Conservation (phyloP, 1,284 basidiomycete species). For the Anthracocystis setariae region DNA sequence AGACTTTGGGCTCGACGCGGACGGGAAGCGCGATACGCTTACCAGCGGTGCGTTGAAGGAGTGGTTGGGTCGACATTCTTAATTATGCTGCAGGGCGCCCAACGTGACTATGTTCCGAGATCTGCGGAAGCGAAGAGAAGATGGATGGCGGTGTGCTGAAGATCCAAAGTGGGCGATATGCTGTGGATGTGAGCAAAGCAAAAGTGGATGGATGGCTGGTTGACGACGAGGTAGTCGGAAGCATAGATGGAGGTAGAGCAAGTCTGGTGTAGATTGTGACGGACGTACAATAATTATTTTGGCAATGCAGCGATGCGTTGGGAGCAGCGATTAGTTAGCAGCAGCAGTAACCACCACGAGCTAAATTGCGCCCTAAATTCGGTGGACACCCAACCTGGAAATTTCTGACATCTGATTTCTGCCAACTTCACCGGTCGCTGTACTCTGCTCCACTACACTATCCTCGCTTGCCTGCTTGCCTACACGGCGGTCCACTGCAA, state of each 20-base stretch:
- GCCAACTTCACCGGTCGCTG: too few species aligned
- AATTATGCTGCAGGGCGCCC: not conserved
- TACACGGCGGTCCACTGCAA: too few species aligned
- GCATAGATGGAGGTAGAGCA: not conserved
- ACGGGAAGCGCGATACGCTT: slow-evolving; percentile 68
- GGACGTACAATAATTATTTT: too few species aligned
- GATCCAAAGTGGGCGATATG: not conserved
- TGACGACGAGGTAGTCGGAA: not conserved
- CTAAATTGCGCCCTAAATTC: too few species aligned
- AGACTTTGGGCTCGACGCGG: slow-evolving; percentile 67
- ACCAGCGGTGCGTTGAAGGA: slow-evolving; percentile 89
- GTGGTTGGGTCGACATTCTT: slow-evolving; percentile 93
- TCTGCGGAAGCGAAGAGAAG: not conserved
- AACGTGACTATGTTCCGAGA: not conserved
- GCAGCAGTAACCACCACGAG: too few species aligned
- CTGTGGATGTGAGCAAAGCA: not conserved
- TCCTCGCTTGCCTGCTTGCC: too few species aligned
- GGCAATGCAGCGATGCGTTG: too few species aligned
- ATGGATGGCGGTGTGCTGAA: not conserved
- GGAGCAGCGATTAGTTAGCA: too few species aligned
- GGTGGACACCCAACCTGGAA: too few species aligned
- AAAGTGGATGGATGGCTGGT: not conserved
- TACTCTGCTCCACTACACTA: too few species aligned
- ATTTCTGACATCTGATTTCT: too few species aligned
- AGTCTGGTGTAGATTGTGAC: too few species aligned